These are phyloP conservation scores for Ogataea zsoltii DNA, from an alignment of 805 yeast genomes.

Conservation along the genomic window DNA sequence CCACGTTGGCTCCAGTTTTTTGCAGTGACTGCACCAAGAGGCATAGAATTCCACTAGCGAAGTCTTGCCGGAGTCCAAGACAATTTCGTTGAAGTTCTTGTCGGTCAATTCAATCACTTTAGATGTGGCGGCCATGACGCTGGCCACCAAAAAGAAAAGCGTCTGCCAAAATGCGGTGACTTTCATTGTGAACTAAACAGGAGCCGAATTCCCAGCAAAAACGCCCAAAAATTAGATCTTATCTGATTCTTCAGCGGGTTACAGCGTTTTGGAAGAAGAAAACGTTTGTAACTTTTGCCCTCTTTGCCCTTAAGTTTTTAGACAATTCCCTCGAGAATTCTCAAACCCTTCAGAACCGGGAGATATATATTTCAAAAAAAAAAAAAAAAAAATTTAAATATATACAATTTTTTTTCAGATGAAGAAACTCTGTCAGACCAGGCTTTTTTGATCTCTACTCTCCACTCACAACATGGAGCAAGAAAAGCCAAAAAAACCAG, in stretches of 20 bases:
- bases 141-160: not conserved
- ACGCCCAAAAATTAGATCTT: too few relatives aligned
- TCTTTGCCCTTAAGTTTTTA: not conserved
- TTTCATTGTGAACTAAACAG: not conserved
- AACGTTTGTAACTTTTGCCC: not conserved
- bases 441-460: too few relatives aligned
- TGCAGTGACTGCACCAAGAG: conserved; percentile 74
- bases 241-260: not conserved
- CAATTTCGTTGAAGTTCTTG: conserved; percentile 53
- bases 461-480: not conserved
- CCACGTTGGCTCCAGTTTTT: conserved; percentile 53
- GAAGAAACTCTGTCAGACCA: not conserved
- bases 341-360: not conserved
- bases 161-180: not conserved
- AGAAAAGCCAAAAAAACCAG: conserved; percentile 19
- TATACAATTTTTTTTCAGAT: not conserved
- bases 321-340: not conserved
- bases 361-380: conserved; percentile 9
- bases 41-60: conserved; percentile 77
- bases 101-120: conserved; percentile 45
- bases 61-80: conserved; percentile 62
- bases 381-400: not conserved
- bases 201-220: too few relatives aligned
- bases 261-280: not conserved
- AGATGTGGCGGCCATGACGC: conserved; percentile 2